Conservation (phyloP, 2,329 filamentous ascomycete genomes). For the Ceratocystis harringtonii region DNA sequence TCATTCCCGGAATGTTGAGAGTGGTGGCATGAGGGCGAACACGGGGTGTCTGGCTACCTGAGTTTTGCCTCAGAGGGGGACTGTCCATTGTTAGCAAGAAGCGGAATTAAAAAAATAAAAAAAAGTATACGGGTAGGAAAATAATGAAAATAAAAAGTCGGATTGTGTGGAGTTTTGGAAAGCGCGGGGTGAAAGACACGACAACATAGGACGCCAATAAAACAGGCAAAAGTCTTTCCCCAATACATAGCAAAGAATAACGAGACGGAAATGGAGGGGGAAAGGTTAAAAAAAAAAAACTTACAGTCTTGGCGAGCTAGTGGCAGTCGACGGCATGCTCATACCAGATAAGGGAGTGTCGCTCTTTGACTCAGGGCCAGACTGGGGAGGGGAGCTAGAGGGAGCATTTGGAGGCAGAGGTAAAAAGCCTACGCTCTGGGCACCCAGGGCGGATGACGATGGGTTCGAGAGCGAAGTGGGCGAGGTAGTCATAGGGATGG, state of each 20-base stretch:
- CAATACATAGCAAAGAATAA: too few species aligned
- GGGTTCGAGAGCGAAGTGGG: conserved; percentile 28
- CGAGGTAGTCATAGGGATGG: conserved; percentile 21
- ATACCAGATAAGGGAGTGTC: conserved; percentile 42
- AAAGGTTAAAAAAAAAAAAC: conserved; percentile 21
- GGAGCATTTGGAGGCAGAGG: not conserved
- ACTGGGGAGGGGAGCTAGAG: not conserved
- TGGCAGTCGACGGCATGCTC: conserved; percentile 43
- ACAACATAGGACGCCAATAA: too few species aligned
- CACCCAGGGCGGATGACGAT: conserved; percentile 17
- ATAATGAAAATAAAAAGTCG: not conserved
- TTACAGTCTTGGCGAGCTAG: conserved; percentile 44
- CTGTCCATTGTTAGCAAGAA: conserved; percentile 28
- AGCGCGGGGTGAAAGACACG: too few species aligned
- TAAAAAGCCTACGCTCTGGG: not conserved
- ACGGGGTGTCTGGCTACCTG: conserved; percentile 61
- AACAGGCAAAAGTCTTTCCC: too few species aligned
- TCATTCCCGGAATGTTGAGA: conserved; percentile 91
- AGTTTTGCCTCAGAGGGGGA: conserved; percentile 55
- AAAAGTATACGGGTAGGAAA: conserved; percentile 12
- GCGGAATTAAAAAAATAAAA: not conserved
- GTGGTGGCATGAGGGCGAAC: conserved; percentile 77
- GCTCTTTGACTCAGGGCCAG: conserved; percentile 13
- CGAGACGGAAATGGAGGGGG: conserved; percentile 1
- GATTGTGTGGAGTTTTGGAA: too few species aligned